Percentiles rank a stretch among this genome's conserved stretches.
These are phyloP conservation scores for Chalciporus piperatus DNA, from an alignment of 768 basidiomycete species.

Conservation along the genomic window DNA sequence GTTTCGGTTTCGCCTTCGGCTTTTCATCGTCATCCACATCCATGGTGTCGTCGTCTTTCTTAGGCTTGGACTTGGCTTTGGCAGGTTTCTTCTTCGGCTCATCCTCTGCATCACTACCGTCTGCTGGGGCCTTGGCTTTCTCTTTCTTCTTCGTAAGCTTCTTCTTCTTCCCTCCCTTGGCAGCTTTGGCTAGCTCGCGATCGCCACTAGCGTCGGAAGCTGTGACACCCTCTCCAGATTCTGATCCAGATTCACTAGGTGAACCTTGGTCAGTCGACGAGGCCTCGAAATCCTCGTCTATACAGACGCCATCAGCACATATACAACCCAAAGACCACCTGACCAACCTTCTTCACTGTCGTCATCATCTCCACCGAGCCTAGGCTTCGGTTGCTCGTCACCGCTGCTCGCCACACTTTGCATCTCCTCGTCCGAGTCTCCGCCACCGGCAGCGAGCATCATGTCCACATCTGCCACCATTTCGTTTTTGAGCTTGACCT, in stretches of 20 bases:
- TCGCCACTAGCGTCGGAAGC: constrained; percentile 87
- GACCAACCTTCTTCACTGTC: constrained; percentile 69
- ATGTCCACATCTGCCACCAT: constrained; percentile 87
- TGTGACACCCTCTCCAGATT: constrained; percentile 62
- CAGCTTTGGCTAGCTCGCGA: constrained; percentile 50
- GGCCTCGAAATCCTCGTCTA: constrained; percentile 90
- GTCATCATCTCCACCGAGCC: constrained; percentile 55
- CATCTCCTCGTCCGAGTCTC: constrained; percentile 80
- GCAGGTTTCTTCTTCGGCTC: constrained; percentile 49
- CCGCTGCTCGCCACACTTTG: constrained; percentile 75
- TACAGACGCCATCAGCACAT: constrained; percentile 1
- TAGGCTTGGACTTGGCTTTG: constrained; percentile 42
- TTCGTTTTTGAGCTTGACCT: constrained; percentile 93
- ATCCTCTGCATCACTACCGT: constrained; percentile 41
- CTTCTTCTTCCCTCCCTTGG: constrained; percentile 37
- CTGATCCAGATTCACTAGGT: constrained; percentile 70
- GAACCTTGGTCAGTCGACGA: constrained; percentile 87
- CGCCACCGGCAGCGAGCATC: constrained; percentile 60
- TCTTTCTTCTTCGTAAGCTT: constrained; percentile 41
- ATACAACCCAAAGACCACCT: neutral
- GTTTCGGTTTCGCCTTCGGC: constrained; percentile 37
- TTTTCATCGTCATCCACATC: constrained; percentile 45
- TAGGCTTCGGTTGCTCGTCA: constrained; percentile 53
- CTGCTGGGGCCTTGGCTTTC: constrained; percentile 45
- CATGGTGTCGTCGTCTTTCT: constrained; percentile 47